Percentiles rank a stretch among this genome's conserved stretches.
These are phyloP conservation scores for Geotrichum siamense DNA, from an alignment of 1,139 yeast genomes.

Conservation along the genomic window DNA sequence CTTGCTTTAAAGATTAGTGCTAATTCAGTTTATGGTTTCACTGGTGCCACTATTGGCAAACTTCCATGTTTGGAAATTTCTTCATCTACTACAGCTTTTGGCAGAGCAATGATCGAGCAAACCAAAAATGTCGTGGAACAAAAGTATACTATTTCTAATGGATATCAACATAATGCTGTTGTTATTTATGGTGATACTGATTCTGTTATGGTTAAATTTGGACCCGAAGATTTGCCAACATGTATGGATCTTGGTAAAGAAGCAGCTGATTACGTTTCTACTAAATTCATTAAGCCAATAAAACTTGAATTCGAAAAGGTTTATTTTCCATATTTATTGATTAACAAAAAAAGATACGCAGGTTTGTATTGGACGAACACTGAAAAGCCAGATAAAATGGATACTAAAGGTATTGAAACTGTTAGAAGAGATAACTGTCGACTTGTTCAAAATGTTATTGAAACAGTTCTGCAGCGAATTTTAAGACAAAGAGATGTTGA, in stretches of 20 bases:
- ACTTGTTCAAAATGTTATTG: constrained; percentile 87
- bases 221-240: constrained; percentile 68
- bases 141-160: constrained; percentile 69
- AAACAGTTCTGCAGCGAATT: constrained; percentile 78
- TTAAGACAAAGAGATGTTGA: constrained; percentile 85
- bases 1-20: constrained; percentile 94
- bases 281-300: constrained; percentile 73
- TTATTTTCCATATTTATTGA: constrained; percentile 86
- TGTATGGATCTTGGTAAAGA: constrained; percentile 92
- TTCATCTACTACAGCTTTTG: constrained; percentile 91
- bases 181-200: constrained; percentile 99
- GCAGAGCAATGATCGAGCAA: constrained; percentile 92
- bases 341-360: constrained; percentile 94
- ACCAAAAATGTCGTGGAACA: constrained; percentile 84
- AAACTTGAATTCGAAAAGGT: constrained; percentile 95
- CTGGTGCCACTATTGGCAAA: constrained; percentile 98
- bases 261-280: constrained; percentile 85
- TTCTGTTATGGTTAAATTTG: constrained; percentile 98
- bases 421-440: constrained; percentile 97
- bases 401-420: constrained; percentile 96
- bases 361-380: constrained; percentile 95
- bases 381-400: constrained; percentile 89
- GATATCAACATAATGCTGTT: constrained; percentile 72
- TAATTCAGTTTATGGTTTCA: constrained; percentile 96
- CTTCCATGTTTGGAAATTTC: constrained; percentile 95